Base-by-base conservation (phyloP, 2,329 filamentous ascomycete species). In the Xylaria sp. region DNA sequence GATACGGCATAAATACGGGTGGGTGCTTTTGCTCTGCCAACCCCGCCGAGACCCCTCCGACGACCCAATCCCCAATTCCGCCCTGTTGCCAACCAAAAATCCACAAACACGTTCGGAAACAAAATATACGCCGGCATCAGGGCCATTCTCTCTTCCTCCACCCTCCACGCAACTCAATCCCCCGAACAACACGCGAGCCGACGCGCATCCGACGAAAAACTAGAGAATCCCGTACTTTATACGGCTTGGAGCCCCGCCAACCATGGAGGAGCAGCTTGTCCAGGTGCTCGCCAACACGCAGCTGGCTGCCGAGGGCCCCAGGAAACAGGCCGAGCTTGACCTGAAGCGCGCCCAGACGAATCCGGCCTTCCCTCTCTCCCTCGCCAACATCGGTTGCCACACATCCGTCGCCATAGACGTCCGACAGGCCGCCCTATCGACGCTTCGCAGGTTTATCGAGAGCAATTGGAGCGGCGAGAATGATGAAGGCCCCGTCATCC, bases 221-320 rank as follows among this genome's bases (percentile, higher is more conserved):
- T 13, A 15, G 20, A 28, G 28, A 17, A 54, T 54, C 23, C 46
- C 38, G 46, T 59, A 53, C 13, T 33, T 46, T 26, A 53, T 49
- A 44, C 36, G 51, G 66, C 42, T 48, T 69, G 57, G 59, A 67
- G 59, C 58, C 42, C 58, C 59, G 51, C 60, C 72, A 48, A 73
- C 63, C 23, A 97, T 97, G 94, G 94, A 97, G 87, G 91, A 97
- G 83, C 91, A 97, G 85, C 89, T 99, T 81, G 90, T 96, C 76
- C 90, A 91, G 81, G 88, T 98, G 80, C 90, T 99, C 72, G 89
- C 91, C 77, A 93, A 94, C 81, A 97, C 94, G 59, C 93, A 97
- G 83, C 90, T 90, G 72, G 77, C 92, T 69, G 88, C 90, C 67
- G 90, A 95, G 80, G 89, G 83, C 64, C 90, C 92, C 66, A 91